These are phyloP conservation scores for Rhodotorula glutinis DNA, from an alignment of 1,284 basidiomycete species.

Conservation along the genomic window DNA sequence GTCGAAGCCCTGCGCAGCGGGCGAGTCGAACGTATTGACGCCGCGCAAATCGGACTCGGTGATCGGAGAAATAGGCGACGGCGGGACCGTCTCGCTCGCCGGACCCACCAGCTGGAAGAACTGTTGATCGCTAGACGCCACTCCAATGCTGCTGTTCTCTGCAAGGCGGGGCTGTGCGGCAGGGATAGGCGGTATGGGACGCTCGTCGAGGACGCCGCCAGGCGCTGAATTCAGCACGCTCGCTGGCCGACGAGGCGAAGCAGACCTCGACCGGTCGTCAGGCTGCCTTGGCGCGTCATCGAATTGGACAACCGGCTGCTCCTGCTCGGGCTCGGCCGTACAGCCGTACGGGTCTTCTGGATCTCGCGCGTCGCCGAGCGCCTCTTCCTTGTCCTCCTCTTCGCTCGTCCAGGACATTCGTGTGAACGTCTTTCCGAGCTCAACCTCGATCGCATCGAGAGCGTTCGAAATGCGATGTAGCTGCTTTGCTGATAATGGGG, in stretches of 20 bases:
- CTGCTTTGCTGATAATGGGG: constrained; percentile 13
- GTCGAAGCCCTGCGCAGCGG: not conserved
- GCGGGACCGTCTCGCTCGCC: not conserved
- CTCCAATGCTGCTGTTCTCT: too few species aligned
- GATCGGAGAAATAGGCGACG: constrained; percentile 16
- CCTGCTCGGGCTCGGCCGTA: not conserved
- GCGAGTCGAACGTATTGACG: not conserved
- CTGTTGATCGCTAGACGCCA: not conserved
- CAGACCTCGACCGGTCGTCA: too few species aligned
- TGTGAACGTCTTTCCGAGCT: constrained; percentile 3
- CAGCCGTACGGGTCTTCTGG: too few species aligned
- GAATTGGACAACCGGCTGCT: too few species aligned
- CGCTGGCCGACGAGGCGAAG: too few species aligned
- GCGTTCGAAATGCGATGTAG: constrained; percentile 15
- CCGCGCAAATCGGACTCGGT: constrained; percentile 6
- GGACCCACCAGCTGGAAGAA: not conserved
- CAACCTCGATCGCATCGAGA: constrained; percentile 12
- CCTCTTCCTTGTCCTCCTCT: not conserved
- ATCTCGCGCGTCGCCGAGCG: too few species aligned
- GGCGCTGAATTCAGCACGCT: too few species aligned
- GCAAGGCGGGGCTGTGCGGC: too few species aligned
- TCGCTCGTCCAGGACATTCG: not conserved
- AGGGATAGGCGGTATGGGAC: too few species aligned
- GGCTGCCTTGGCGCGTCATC: too few species aligned
- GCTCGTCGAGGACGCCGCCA: too few species aligned